phyloP scores from a whole-genome alignment of 495 filamentous ascomycete species.

The Tirmania nivea region DNA sequence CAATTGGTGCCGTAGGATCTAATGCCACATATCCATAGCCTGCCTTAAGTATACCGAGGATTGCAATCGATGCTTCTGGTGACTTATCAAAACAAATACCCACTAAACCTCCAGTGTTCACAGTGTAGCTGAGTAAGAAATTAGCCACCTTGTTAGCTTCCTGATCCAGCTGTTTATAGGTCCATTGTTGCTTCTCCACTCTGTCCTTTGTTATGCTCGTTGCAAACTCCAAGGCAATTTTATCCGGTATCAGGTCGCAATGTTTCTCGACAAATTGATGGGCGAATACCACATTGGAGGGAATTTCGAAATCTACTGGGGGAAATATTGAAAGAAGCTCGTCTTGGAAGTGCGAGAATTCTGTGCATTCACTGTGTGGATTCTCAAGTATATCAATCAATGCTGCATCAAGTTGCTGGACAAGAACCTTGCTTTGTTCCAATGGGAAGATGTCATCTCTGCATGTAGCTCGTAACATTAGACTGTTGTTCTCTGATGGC shows the following conservation, averaged over 20 bases:
- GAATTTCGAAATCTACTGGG: constrained; percentile 26
- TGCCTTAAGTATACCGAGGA: constrained; percentile 59
- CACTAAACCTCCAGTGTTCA: constrained; percentile 33
- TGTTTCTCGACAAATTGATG: constrained; percentile 41
- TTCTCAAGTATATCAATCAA: constrained; percentile 26
- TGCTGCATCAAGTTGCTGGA: constrained; percentile 38
- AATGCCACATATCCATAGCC: constrained; percentile 65
- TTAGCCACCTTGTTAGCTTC: constrained; percentile 40
- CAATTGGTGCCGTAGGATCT: constrained; percentile 39
- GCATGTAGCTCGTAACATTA: constrained; percentile 41
- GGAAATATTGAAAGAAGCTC: constrained; percentile 34
- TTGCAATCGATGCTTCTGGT: constrained; percentile 53
- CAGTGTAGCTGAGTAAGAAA: constrained; percentile 23
- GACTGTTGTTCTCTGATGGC: constrained; percentile 22
- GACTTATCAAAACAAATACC: constrained; percentile 65
- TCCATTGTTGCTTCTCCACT: constrained; percentile 29
- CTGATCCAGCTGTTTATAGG: constrained; percentile 36
- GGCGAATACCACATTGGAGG: constrained; percentile 25
- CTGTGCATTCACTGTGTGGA: constrained; percentile 15
- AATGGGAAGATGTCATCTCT: constrained; percentile 34
- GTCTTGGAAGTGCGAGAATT: constrained; percentile 9
- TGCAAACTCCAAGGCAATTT: constrained; percentile 40
- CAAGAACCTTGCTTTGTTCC: constrained; percentile 37
- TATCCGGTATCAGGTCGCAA: constrained; percentile 22
- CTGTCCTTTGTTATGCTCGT: constrained; percentile 17